Percentiles rank a stretch among this genome's conserved stretches.
Evolutionary conservation across 2,329 filamentous ascomycete genomes (phyloP).

Genomic region (Lasiodiplodia theobromae): DNA sequence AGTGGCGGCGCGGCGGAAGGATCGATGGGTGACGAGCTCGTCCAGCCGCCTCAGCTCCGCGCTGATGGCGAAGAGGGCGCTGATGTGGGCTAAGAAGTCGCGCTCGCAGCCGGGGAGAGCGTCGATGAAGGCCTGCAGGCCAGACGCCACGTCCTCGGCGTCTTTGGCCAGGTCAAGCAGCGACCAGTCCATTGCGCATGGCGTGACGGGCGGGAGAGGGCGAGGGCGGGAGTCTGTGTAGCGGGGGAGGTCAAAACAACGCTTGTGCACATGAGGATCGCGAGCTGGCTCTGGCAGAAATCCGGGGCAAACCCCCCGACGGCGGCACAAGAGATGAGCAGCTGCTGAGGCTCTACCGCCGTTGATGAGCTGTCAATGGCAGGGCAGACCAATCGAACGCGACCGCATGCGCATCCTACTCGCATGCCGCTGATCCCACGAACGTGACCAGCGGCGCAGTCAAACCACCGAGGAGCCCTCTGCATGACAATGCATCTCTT

Average conservation of each 20-base stretch:
- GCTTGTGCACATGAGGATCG: slow-evolving; percentile 20
- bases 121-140: slow-evolving; percentile 58
- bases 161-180: slow-evolving; percentile 53
- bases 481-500: slow-evolving; percentile 29
- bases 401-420: slow-evolving; percentile 23
- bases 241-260: slow-evolving; percentile 21
- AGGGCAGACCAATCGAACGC: slow-evolving; percentile 26
- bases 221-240: slow-evolving; percentile 25
- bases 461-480: slow-evolving; percentile 10
- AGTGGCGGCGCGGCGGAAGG: slow-evolving; percentile 38
- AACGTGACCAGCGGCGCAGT: slow-evolving; percentile 20
- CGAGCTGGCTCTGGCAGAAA: slow-evolving; percentile 14
- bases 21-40: slow-evolving; percentile 49
- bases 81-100: slow-evolving; percentile 62
- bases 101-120: slow-evolving; percentile 59
- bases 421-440: slow-evolving; percentile 24
- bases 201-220: slow-evolving; percentile 35
- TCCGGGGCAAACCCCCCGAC: slow-evolving; percentile 18
- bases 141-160: slow-evolving; percentile 61
- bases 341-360: slow-evolving; percentile 24
- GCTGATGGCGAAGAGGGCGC: slow-evolving; percentile 63
- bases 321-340: slow-evolving; percentile 22
- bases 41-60: slow-evolving; percentile 58
- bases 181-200: slow-evolving; percentile 46
- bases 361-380: slow-evolving; percentile 29